Conservation (phyloP, 805 yeast species). For the Pichia occidentalis region DNA sequence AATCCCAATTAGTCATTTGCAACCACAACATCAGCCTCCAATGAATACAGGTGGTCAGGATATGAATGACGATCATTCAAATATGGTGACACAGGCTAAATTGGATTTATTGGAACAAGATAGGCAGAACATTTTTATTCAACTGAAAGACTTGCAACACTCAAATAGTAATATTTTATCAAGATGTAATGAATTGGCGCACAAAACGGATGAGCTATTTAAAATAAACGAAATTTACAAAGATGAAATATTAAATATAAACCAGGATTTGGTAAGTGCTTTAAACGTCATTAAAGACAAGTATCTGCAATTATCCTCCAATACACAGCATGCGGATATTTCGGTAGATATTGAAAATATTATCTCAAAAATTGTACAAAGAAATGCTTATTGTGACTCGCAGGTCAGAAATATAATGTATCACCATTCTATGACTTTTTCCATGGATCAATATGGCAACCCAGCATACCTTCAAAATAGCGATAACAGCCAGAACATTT, state of each 20-base stretch:
- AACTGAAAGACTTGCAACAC: constrained; percentile 5
- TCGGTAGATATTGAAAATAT: constrained; percentile 23
- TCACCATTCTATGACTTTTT: constrained; percentile 12
- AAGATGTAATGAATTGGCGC: neutral
- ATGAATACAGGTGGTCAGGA: neutral
- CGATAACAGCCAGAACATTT: too few relatives aligned
- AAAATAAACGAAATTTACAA: constrained; percentile 41
- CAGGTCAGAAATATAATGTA: constrained; percentile 18
- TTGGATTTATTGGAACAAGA: constrained; percentile 8
- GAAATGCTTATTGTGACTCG: constrained; percentile 31
- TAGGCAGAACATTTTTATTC: neutral
- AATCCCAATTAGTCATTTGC: constrained; percentile 12
- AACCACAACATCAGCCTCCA: constrained; percentile 12
- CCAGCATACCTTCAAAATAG: too few relatives aligned
- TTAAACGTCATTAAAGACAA: constrained; percentile 35
- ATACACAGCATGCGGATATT: constrained; percentile 6
- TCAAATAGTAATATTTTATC: neutral
- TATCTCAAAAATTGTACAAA: constrained; percentile 24
- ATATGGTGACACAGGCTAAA: neutral
- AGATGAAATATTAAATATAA: constrained; percentile 43
- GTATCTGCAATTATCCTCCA: constrained; percentile 12
- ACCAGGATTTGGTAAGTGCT: constrained; percentile 46
- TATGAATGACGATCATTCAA: neutral
- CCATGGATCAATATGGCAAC: too few relatives aligned
- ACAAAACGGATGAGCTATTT: constrained; percentile 33